Evolutionary conservation across 495 filamentous ascomycete species (phyloP), one percentile per base, ranked within the genome.

Genomic region (Trypethelium eluteriae): DNA sequence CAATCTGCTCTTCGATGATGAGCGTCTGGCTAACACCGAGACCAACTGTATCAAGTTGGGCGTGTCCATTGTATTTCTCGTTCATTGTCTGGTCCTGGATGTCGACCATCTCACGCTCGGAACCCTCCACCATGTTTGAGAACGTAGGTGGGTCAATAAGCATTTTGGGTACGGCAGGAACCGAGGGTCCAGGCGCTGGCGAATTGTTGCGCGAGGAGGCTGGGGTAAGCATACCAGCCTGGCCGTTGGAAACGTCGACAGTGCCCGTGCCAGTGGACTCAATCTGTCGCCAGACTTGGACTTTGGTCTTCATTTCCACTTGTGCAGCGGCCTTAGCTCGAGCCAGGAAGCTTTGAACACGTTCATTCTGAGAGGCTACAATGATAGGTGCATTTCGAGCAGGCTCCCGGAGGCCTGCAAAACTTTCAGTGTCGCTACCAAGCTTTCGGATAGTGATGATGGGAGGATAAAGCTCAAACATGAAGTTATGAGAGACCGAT

Each of bases 391-490:
- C 71, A 84, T 87, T 66, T 75, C 80, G 34, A 70, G 79, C 70
- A 10, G 70, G 56, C 1, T 82, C 80, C 66, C 86, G n/a, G 82
- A 84, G 9, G 76, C 81, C n/a, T 79, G 74, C 25, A 81, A 80
- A 44, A 76, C 77, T 65, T 83, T 83, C 70, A 9, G 65, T 46
- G 7, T 57, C 53, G 7, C 35, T 16, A 4, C 38, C 39, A 4
- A 98, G 79, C 68, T 92, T 92, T 70, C 95, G 84, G 53, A 98
- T 83, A 1, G 88, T 92, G 77, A 96, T 90, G 32, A 96, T 82
- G 1, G 90, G 92, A 25, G 93, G 95, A 70, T 92, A 84, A 39
- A 89, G 80, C 74, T 98, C 94, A 70, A 89, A 93, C 71, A 89
- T 82, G 9, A 96, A 74, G 64, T 96, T 92, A 35, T 83, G 75